These are phyloP conservation scores for Termitomyces sp. DNA, from an alignment of 768 basidiomycete species.

Conservation along the genomic window DNA sequence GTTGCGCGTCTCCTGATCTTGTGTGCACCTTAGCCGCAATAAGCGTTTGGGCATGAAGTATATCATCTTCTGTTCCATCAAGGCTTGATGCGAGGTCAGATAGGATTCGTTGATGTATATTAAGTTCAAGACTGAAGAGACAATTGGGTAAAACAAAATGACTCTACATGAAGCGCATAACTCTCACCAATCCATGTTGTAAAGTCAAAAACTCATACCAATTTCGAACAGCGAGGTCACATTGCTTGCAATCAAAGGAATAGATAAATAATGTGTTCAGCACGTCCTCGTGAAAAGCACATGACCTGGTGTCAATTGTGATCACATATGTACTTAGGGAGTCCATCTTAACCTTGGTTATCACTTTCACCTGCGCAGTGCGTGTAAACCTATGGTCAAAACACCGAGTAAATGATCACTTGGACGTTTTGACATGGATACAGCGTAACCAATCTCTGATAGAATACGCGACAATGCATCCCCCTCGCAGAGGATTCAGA, in stretches of 20 bases:
- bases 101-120: constrained; percentile 70
- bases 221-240: neutral
- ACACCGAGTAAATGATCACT: neutral
- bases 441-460: neutral
- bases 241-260: neutral
- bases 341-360: neutral
- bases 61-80: constrained; percentile 40
- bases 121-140: constrained; percentile 59
- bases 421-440: neutral
- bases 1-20: constrained; percentile 20
- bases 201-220: too few relatives aligned
- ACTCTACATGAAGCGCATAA: neutral
- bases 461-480: neutral
- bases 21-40: constrained; percentile 60
- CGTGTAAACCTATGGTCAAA: neutral
- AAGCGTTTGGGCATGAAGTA: constrained; percentile 44
- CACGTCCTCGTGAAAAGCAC: neutral
- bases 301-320: neutral
- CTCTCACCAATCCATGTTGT: constrained; percentile 45
- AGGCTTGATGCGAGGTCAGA: constrained; percentile 64
- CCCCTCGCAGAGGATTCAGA: neutral
- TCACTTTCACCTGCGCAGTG: neutral
- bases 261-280: neutral
- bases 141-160: neutral
- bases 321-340: too few relatives aligned